phyloP scores from a whole-genome alignment of 345 rosid genomes.

The Euclidium syriacum region DNA sequence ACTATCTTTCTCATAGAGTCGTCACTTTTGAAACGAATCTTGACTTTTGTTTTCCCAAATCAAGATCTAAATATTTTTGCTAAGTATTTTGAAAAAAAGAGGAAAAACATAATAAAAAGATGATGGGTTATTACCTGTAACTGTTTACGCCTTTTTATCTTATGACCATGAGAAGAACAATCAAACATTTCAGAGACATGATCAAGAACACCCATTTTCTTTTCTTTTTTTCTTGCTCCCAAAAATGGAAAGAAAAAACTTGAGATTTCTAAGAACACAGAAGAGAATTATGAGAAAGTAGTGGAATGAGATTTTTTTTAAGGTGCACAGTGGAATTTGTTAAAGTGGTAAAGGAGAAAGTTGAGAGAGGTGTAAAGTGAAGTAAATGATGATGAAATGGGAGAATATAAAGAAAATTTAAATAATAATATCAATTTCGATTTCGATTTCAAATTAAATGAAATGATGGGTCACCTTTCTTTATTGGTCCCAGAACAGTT shows the following conservation, averaged over 20 bases:
- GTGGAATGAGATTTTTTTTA: neutral
- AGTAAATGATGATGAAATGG: neutral
- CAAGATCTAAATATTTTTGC: conserved; percentile 7
- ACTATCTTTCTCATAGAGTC: neutral
- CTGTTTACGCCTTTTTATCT: conserved; percentile 58
- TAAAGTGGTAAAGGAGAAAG: neutral
- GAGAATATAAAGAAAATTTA: neutral
- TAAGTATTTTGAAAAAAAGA: neutral
- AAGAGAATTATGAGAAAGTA: neutral
- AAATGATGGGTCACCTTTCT: conserved; percentile 6
- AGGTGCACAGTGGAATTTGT: neutral
- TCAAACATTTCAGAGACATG: conserved; percentile 72
- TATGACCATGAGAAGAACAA: conserved; percentile 64
- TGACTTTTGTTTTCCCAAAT: neutral
- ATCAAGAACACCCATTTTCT: conserved; percentile 78
- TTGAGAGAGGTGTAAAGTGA: too few relatives aligned
- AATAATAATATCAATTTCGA: too few relatives aligned
- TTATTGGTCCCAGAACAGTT: conserved; percentile 11
- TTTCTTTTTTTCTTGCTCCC: neutral
- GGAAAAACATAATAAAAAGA: neutral
- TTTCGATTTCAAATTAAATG: too few relatives aligned
- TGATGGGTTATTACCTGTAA: conserved; percentile 50
- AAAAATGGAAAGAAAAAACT: neutral
- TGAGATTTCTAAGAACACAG: neutral
- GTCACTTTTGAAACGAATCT: conserved; percentile 4